Evolutionary conservation across 2,329 filamentous ascomycete species (phyloP).

Genomic region (Paecilomyces sp.): DNA sequence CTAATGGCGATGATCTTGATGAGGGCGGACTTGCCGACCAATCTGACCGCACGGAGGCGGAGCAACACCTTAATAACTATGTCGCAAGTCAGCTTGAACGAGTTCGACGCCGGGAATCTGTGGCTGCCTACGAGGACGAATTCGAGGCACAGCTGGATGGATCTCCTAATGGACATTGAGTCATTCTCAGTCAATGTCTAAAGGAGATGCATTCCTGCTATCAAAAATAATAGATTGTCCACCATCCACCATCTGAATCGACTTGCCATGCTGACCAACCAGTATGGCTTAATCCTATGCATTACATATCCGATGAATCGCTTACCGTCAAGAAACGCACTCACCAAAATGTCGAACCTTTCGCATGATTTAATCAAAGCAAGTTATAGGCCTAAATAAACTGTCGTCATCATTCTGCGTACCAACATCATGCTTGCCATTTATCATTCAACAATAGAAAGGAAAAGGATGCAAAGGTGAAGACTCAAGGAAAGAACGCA

Average conservation of each 20-base stretch:
- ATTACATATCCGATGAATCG: too few species aligned
- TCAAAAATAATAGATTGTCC: neutral
- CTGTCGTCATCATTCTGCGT: neutral
- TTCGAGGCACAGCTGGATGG: conserved; percentile 52
- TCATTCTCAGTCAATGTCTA: neutral
- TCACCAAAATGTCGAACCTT: neutral
- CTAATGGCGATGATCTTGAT: conserved; percentile 29
- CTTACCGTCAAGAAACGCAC: neutral
- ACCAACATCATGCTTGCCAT: neutral
- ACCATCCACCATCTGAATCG: neutral
- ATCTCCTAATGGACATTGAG: conserved; percentile 15
- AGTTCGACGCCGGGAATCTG: conserved; percentile 54
- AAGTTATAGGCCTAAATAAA: neutral
- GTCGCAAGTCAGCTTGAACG: conserved; percentile 72
- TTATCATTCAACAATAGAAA: neutral
- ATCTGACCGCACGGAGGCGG: conserved; percentile 48
- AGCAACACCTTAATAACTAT: conserved; percentile 71
- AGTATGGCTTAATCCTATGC: too few species aligned
- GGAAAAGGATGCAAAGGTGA: neutral
- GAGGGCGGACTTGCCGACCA: conserved; percentile 38
- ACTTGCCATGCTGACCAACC: too few species aligned
- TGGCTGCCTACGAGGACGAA: conserved; percentile 52
- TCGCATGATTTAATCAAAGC: neutral
- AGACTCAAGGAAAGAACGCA: neutral
- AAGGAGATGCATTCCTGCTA: neutral